Percentiles rank a stretch among this genome's conserved stretches.
phyloP scores from a whole-genome alignment of 495 filamentous ascomycete species.

The Rusavskia elegans region DNA sequence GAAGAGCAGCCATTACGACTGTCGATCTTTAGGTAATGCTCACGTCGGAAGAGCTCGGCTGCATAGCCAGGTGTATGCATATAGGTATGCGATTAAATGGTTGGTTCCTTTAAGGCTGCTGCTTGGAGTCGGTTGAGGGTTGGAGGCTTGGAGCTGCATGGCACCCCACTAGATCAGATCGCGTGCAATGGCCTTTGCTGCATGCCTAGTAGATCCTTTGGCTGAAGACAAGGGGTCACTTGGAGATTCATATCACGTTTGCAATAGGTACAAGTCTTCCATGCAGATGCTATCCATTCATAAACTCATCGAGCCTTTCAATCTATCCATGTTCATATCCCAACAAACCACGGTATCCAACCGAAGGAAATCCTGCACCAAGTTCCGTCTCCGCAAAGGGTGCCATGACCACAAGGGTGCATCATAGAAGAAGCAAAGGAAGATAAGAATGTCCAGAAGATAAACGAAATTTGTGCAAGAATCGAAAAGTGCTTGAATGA shows the following conservation, averaged over 20 bases:
- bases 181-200: no score
- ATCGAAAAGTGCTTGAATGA: neutral
- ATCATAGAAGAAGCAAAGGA: neutral
- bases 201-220: no score
- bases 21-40: no score
- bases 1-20: neutral
- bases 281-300: neutral
- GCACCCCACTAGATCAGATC: no score
- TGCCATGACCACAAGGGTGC: neutral
- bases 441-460: neutral
- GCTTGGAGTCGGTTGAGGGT: neutral
- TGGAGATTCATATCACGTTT: no score
- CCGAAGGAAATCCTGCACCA: neutral
- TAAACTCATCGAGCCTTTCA: neutral
- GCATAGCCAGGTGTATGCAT: neutral
- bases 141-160: no score
- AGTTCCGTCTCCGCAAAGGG: neutral
- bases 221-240: no score
- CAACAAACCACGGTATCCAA: neutral
- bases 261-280: no score
- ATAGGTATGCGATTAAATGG: neutral
- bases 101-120: neutral
- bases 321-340: neutral
- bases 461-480: neutral
- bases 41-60: no score